A percentile compares a stretch with the other conserved stretches of the same genome.
Conservation (phyloP, 1,139 yeast species). For the Zygosaccharomyces sapae region DNA sequence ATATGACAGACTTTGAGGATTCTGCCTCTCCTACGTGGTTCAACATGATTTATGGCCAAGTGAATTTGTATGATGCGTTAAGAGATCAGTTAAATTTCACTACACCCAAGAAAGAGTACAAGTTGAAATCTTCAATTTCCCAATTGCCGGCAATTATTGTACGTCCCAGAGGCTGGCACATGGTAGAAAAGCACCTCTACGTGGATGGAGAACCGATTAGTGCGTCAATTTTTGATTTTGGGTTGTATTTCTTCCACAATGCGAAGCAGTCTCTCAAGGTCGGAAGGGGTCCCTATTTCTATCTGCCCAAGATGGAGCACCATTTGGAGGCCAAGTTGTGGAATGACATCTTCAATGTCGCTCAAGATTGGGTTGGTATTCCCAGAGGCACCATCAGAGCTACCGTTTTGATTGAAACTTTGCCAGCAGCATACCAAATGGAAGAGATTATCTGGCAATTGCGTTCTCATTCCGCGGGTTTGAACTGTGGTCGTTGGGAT, state of each 20-base stretch:
- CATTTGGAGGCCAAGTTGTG: constrained; percentile 71
- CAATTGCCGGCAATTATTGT: constrained; percentile 70
- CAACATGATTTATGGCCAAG: constrained; percentile 84
- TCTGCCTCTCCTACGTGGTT: constrained; percentile 95
- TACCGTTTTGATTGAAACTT: constrained; percentile 64
- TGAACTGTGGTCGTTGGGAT: constrained; percentile 78
- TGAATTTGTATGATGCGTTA: constrained; percentile 83
- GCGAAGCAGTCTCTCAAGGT: constrained; percentile 53
- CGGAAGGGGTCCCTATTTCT: constrained; percentile 73
- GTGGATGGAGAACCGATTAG: constrained; percentile 74
- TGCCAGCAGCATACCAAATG: constrained; percentile 71
- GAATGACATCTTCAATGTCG: constrained; percentile 68
- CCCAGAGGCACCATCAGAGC: constrained; percentile 72
- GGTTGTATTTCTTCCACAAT: constrained; percentile 67
- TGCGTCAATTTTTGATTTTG: constrained; percentile 76
- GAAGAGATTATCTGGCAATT: constrained; percentile 67
- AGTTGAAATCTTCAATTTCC: constrained; percentile 44
- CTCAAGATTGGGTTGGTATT: constrained; percentile 62
- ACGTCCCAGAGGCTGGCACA: constrained; percentile 87
- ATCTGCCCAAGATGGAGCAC: constrained; percentile 77
- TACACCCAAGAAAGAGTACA: constrained; percentile 50
- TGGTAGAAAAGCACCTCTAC: constrained; percentile 65
- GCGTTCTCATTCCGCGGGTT: constrained; percentile 63
- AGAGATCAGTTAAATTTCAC: constrained; percentile 58
- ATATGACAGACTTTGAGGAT: constrained; percentile 95